phyloP scores from a whole-genome alignment of 768 basidiomycete species.

The Fomitopsis serialis region DNA sequence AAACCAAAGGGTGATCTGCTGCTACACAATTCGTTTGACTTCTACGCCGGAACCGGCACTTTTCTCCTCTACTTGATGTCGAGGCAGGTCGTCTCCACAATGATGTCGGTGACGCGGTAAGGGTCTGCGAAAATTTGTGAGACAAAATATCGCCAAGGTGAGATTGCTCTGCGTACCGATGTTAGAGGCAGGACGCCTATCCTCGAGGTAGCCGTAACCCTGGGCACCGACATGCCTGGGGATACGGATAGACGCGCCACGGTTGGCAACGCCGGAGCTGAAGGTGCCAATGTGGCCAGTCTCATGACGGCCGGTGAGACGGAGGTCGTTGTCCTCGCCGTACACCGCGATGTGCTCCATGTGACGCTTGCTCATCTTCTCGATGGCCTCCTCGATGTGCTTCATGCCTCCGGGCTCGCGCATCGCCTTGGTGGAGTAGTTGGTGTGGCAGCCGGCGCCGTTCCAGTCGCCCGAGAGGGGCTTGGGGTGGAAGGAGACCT shows the following conservation, averaged over 20 bases:
- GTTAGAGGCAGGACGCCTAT: constrained; percentile 97
- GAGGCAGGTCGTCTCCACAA: constrained; percentile 83
- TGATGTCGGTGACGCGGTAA: constrained; percentile 88
- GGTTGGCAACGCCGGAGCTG: constrained; percentile 94
- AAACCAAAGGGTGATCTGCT: not conserved
- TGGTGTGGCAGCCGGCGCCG: constrained; percentile 98
- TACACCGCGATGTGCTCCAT: constrained; percentile 96
- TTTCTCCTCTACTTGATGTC: constrained; percentile 38
- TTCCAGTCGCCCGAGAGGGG: constrained; percentile 98
- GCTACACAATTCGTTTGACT: constrained; percentile 5
- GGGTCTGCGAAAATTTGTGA: constrained; percentile 52
- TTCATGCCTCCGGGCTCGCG: constrained; percentile 93
- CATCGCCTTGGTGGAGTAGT: constrained; percentile 94
- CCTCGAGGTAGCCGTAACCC: constrained; percentile 94
- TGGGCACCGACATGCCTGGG: constrained; percentile 90
- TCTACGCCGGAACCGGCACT: constrained; percentile 5
- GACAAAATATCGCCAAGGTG: not conserved
- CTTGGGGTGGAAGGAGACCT: constrained; percentile 99
- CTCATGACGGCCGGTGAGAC: constrained; percentile 96
- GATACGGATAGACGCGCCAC: constrained; percentile 95
- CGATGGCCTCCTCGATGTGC: constrained; percentile 86
- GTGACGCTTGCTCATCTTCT: constrained; percentile 88
- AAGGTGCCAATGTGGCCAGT: constrained; percentile 91
- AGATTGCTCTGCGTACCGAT: constrained; percentile 58
- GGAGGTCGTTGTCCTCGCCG: constrained; percentile 95